These are phyloP conservation scores for Domatiomyces catenatus DNA, from an alignment of 2,329 filamentous ascomycete species.

Conservation along the genomic window DNA sequence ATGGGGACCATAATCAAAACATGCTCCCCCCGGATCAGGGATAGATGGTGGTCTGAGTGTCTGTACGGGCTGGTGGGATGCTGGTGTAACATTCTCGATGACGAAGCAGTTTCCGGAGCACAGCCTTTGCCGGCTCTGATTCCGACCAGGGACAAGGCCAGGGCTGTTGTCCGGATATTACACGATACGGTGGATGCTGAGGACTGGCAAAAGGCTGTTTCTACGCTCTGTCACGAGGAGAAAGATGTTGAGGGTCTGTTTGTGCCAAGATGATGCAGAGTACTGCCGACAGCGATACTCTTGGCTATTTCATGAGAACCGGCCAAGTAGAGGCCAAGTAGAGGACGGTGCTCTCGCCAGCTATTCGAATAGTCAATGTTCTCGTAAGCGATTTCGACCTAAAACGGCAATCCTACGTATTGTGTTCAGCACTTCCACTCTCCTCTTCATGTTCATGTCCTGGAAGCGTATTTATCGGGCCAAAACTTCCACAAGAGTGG, in stretches of 20 bases:
- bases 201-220: conserved; percentile 11
- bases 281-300: too few relatives aligned
- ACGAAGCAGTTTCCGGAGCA: conserved; percentile 16
- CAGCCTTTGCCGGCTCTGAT: conserved; percentile 7
- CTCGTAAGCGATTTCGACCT: too few relatives aligned
- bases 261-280: conserved; percentile 1
- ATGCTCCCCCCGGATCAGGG: conserved; percentile 53
- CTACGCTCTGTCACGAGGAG: conserved; percentile 21
- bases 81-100: conserved; percentile 42
- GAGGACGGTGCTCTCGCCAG: too few relatives aligned
- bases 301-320: too few relatives aligned
- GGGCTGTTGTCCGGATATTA: conserved; percentile 19
- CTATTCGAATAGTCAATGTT: too few relatives aligned
- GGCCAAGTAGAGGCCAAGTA: too few relatives aligned
- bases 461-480: too few relatives aligned
- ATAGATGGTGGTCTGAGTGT: conserved; percentile 45
- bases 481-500: too few relatives aligned
- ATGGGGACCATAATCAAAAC: conserved; percentile 44
- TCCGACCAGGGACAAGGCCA: conserved; percentile 19
- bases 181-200: conserved; percentile 12
- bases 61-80: conserved; percentile 46
- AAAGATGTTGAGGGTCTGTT: conserved; percentile 23
- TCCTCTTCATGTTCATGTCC: too few relatives aligned
- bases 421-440: too few relatives aligned
- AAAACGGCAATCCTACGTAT: too few relatives aligned